Conservation (phyloP, 2,329 filamentous ascomycete genomes). For the Rutstroemia sp. region DNA sequence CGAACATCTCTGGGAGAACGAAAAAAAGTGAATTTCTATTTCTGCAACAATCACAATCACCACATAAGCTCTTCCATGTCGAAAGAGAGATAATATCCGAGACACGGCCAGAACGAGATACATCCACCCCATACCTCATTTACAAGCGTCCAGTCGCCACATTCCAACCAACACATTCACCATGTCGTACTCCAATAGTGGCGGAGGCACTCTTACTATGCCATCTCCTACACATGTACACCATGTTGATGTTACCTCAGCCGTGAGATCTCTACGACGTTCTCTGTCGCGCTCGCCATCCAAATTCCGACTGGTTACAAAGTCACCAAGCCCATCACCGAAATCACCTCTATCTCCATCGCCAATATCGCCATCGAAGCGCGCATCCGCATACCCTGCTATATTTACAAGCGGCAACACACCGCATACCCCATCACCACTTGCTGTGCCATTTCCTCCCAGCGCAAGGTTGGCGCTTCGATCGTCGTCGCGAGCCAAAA, state of each 20-base stretch:
- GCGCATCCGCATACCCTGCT: constrained; percentile 44
- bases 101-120: not conserved
- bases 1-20: not conserved
- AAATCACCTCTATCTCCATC: constrained; percentile 53
- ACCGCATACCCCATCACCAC: constrained; percentile 41
- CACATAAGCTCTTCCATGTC: constrained; percentile 5
- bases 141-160: constrained; percentile 10
- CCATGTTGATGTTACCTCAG: constrained; percentile 74
- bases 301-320: constrained; percentile 63
- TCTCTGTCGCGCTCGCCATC: constrained; percentile 93
- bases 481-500: constrained; percentile 53
- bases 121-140: constrained; percentile 5
- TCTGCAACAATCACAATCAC: not conserved
- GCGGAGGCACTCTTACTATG: constrained; percentile 74
- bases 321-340: constrained; percentile 36
- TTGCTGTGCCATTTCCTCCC: constrained; percentile 58
- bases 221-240: constrained; percentile 79
- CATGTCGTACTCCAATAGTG: constrained; percentile 53
- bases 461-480: constrained; percentile 60
- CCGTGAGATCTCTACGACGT: constrained; percentile 74
- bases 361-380: constrained; percentile 40
- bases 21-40: constrained; percentile 7
- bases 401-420: constrained; percentile 28
- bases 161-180: constrained; percentile 18
- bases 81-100: constrained; percentile 7